phyloP scores from a whole-genome alignment of 805 yeast genomes.

The Suhomyces faveliae region DNA sequence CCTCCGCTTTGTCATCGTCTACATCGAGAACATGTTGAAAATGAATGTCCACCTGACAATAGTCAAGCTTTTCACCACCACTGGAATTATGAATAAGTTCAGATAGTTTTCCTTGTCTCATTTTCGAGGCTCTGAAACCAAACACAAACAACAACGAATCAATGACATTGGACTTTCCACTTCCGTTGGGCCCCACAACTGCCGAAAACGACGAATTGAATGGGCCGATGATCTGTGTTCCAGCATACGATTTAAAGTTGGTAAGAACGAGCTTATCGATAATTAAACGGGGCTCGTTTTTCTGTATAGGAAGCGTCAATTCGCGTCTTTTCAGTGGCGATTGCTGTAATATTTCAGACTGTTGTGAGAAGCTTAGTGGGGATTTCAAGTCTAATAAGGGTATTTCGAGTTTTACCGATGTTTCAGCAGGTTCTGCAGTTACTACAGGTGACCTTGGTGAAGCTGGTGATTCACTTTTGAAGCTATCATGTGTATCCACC shows the following conservation, averaged over 20 bases:
- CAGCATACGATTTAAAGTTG: constrained; percentile 95
- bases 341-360: constrained; percentile 21
- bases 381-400: constrained; percentile 3
- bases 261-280: constrained; percentile 71
- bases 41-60: constrained; percentile 89
- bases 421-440: neutral
- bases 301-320: constrained; percentile 10
- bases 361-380: constrained; percentile 29
- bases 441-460: constrained; percentile 6
- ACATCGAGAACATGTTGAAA: constrained; percentile 70
- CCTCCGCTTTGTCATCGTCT: constrained; percentile 23
- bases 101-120: constrained; percentile 93
- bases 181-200: constrained; percentile 97
- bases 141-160: constrained; percentile 95
- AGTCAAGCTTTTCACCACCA: constrained; percentile 51
- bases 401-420: neutral
- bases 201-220: constrained; percentile 93
- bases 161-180: constrained; percentile 96
- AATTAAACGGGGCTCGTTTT: constrained; percentile 59
- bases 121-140: constrained; percentile 93
- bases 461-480: constrained; percentile 7
- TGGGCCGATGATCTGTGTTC: constrained; percentile 90
- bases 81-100: constrained; percentile 93
- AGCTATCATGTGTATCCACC: neutral
- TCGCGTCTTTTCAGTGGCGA: constrained; percentile 34